Evolutionary conservation across 2,329 filamentous ascomycete genomes (phyloP), one percentile per base, ranked within the genome.

Genomic region (Drechslerella stenobrocha): DNA sequence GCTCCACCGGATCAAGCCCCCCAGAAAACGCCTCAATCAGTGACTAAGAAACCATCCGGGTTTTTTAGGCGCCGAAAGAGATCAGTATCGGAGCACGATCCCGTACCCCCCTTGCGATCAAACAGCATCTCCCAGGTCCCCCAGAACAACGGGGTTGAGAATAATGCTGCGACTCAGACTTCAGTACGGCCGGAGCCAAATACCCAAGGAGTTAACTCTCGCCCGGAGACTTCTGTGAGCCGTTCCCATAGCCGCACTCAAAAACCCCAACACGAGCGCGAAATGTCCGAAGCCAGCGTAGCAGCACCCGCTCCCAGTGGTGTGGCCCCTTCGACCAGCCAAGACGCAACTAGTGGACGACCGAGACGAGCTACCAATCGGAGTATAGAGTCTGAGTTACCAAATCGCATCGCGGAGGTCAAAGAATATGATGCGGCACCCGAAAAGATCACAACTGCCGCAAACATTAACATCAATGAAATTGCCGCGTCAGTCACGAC

Each of bases 11-110:
- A 73, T 55, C 44, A 75, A 79, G 13, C 79, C 81, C 59, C 77
- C 79, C 63, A 71, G 22, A 55, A 63, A 46, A 67, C 71, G 45
- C 69, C 71, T 37, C 72, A 71, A 28, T 51, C 71, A 52, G 64
- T 74, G 2, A 78, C 96, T 52, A 88, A 89, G 73, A 96, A 96
- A 80, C 96, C 96, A 76, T 84, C 89, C 2, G 95, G 92, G 0
- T 97, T 98, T 78, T 97, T 97, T 78, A 84, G 93, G 70, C 83
- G 93, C 65, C 84, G 91, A 70, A 97, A 97, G 82, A 95, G 92
- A 81, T 96, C 91, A 3, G 77, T 90, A 30, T 83, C 84, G 11
- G 90, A 95, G 70, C 75, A 76, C 44, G 81, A 83, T 20, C 81
- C 81, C 35, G 58, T 71, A 40, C 84, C 87, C 30, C 84, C 87